Evolutionary conservation across 176 grass and related monocot genomes (phyloP).

Genomic region (Bothriochloa decipiens): DNA sequence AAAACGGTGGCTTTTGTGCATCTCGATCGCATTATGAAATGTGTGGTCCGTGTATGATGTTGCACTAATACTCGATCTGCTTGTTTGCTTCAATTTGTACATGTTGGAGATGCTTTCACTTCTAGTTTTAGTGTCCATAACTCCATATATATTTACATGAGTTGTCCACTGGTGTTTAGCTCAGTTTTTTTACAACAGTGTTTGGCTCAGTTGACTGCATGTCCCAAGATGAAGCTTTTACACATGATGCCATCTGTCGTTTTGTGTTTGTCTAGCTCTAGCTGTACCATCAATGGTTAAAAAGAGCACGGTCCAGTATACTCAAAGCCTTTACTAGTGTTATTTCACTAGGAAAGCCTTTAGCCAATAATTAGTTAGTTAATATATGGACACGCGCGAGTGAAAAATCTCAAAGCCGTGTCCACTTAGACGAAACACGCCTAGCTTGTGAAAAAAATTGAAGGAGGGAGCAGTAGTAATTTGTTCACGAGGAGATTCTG

Average conservation of each 20-base stretch:
- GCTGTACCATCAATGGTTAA: background rate
- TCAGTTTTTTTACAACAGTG: background rate
- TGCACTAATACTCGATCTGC: background rate
- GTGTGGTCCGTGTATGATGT: background rate
- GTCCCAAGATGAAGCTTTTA: background rate
- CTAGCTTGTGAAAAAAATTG: background rate
- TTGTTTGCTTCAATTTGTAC: constrained; percentile 7
- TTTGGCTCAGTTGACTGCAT: constrained; percentile 8
- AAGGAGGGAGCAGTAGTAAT: background rate
- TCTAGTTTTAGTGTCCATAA: background rate
- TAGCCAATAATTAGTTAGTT: too few relatives aligned
- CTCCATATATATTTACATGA: background rate
- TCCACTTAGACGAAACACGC: background rate
- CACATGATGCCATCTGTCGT: background rate
- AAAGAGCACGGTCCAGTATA: background rate
- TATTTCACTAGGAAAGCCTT: too few relatives aligned
- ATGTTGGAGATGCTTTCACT: background rate
- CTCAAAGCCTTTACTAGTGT: too few relatives aligned
- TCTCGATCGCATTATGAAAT: background rate
- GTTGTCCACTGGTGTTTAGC: background rate
- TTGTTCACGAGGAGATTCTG: background rate
- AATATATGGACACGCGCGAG: too few relatives aligned
- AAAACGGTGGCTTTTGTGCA: background rate
- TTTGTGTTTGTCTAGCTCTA: background rate
- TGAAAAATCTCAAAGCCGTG: background rate